Base-by-base conservation (phyloP, 768 basidiomycete species). In the Gloeophyllum trabeum region DNA sequence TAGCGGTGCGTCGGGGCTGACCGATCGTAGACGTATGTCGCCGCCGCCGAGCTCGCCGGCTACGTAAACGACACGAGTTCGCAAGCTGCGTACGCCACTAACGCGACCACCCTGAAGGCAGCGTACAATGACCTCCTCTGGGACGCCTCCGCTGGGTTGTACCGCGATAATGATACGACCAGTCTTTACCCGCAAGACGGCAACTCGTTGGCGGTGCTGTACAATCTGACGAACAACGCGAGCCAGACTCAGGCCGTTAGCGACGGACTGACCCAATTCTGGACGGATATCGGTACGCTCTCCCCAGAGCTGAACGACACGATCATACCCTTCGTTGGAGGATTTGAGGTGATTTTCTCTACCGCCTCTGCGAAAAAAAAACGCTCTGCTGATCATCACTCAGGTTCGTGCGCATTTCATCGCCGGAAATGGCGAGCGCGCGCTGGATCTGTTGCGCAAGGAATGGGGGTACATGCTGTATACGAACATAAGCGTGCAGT, bases 31-130 rank as follows among this genome's bases (percentile, higher is more conserved):
- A 50, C 58, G 7, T 51, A 66, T 7, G 47, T 62, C 4, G 62
- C 61, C 22, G 61, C 56, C 19, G 54, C 62, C 4, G 63, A 65
- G 23, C 54, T 68, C 6, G 66, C 66, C 13, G 44, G 35, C 13
- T 51, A 52, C 2, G 44, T 64, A 14, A 56, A 58, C 34, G 40
- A 59, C 21, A 22, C 42, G 0, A 44, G 46, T 12, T 50, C 63
- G 5, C 57, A 57, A 5, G 43, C 39, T 0, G 41, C 49, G 3
- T 67, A 60, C 41, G 43, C 54, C 16, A 36, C 50, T 4, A 66
- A 67, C 43, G 59, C 65, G 4, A 61, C 64, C n/a, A 30, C 48
- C n/a, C 35, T 52, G 12, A 48, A 52, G 34, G 7, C 21, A 18
- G 32, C 34, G 12, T 51, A 34, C 44, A 51, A 52, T 38, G 35